Evolutionary conservation across 169 alveolate genomes (phyloP).

Genomic region (Sarcocystis neurona): DNA sequence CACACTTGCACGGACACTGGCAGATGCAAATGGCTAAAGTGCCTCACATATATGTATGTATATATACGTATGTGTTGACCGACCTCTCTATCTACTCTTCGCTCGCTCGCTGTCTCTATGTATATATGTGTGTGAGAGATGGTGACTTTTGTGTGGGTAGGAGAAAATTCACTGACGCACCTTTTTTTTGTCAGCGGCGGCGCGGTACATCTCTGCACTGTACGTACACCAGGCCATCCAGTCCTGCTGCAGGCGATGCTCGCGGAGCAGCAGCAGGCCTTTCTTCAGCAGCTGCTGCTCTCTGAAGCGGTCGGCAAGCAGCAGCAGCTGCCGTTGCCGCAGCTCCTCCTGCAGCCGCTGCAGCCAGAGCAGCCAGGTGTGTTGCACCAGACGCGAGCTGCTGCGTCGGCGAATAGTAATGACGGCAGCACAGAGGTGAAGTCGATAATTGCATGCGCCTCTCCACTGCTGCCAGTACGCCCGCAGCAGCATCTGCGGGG

Average conservation of each 20-base stretch:
- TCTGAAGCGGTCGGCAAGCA: background rate
- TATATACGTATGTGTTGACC: too few relatives aligned
- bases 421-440: constrained; percentile 9
- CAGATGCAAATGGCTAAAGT: too few relatives aligned
- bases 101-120: too few relatives aligned
- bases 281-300: background rate
- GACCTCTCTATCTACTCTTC: too few relatives aligned
- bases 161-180: background rate
- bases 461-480: constrained; percentile 10
- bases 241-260: constrained; percentile 16
- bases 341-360: background rate
- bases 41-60: too few relatives aligned
- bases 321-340: background rate
- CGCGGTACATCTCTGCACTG: background rate
- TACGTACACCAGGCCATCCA: constrained; percentile 43
- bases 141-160: too few relatives aligned
- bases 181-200: background rate
- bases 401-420: background rate
- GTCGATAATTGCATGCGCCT: constrained; percentile 15
- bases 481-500: background rate
- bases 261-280: constrained; percentile 16
- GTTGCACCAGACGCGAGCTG: background rate
- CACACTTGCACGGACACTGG: too few relatives aligned
- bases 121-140: too few relatives aligned
- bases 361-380: background rate